Evolutionary conservation across 2,329 filamentous ascomycete genomes (phyloP).

Genomic region (Huntiella savannae): DNA sequence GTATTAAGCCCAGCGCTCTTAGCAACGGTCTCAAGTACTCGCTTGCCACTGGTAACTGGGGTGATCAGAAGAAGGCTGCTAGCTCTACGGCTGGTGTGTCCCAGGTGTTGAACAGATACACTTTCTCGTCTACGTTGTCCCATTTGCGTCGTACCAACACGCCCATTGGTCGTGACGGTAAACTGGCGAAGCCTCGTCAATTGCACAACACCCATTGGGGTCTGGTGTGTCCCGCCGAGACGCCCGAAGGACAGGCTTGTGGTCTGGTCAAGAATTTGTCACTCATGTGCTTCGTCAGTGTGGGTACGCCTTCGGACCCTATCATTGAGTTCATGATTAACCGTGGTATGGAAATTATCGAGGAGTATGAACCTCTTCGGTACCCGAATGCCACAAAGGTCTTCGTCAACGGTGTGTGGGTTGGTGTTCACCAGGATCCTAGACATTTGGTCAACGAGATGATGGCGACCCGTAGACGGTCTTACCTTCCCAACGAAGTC

Average conservation of each 20-base stretch:
- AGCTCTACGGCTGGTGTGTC: conserved; percentile 92
- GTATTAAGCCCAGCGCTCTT: conserved; percentile 77
- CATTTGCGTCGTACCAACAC: conserved; percentile 96
- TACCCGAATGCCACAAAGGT: conserved; percentile 92
- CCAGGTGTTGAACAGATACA: conserved; percentile 94
- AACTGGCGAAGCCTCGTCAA: conserved; percentile 93
- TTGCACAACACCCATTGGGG: conserved; percentile 99
- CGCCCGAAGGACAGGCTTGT: conserved; percentile 94
- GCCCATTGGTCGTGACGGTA: conserved; percentile 90
- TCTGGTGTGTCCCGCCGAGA: conserved; percentile 89
- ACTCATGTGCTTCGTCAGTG: conserved; percentile 95
- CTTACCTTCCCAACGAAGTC: conserved; percentile 76
- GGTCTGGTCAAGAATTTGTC: conserved; percentile 95
- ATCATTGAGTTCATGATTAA: conserved; percentile 93
- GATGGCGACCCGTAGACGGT: conserved; percentile 56
- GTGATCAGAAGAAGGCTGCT: conserved; percentile 95
- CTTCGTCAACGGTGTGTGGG: conserved; percentile 96
- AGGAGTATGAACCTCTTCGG: conserved; percentile 75
- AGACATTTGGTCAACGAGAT: conserved; percentile 67
- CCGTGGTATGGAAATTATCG: conserved; percentile 85
- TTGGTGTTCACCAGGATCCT: conserved; percentile 82
- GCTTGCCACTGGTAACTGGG: conserved; percentile 95
- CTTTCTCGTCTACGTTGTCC: conserved; percentile 87
- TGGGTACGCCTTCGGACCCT: conserved; percentile 76
- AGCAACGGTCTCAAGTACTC: conserved; percentile 94